phyloP scores from a whole-genome alignment of 1,139 yeast species.

The Candida dubliniensis region DNA sequence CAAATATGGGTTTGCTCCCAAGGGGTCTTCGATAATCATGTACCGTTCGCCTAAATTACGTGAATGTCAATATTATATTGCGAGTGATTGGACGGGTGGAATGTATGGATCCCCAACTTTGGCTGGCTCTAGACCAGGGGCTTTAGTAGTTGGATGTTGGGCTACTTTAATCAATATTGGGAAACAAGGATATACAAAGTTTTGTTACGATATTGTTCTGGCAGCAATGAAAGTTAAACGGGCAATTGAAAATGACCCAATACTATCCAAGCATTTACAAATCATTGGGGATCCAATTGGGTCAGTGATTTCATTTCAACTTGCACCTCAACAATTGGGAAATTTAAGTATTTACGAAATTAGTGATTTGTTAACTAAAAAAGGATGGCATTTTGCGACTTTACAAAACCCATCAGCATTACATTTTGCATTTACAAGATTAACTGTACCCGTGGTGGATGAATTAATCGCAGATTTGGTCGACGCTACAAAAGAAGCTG shows the following conservation, averaged over 20 bases:
- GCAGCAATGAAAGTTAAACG: slow-evolving; percentile 60
- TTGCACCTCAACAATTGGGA: slow-evolving; percentile 27
- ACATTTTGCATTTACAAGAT: slow-evolving; percentile 82
- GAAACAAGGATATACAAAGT: slow-evolving; percentile 68
- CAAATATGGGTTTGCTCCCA: slow-evolving; percentile 97
- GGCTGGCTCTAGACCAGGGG: slow-evolving; percentile 98
- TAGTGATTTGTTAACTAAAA: slow-evolving; percentile 62
- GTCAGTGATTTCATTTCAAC: slow-evolving; percentile 78
- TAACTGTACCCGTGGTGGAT: slow-evolving; percentile 63
- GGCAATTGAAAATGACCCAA: slow-evolving; percentile 44
- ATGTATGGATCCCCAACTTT: slow-evolving; percentile 94
- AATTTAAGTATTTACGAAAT: slow-evolving; percentile 68
- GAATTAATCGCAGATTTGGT: slow-evolving; percentile 60
- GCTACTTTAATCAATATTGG: slow-evolving; percentile 85
- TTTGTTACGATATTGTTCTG: slow-evolving; percentile 65
- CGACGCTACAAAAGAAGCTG: slow-evolving; percentile 44
- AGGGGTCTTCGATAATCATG: slow-evolving; percentile 92
- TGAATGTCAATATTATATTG: slow-evolving; percentile 78
- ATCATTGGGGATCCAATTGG: slow-evolving; percentile 83
- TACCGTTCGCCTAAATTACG: slow-evolving; percentile 69
- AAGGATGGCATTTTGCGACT: slow-evolving; percentile 90
- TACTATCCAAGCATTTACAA: slow-evolving; percentile 42
- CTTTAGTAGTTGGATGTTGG: slow-evolving; percentile 96
- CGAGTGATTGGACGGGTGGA: slow-evolving; percentile 91
- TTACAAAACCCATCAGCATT: slow-evolving; percentile 88